phyloP scores from a whole-genome alignment of 768 basidiomycete species.

The Cantharellus anzutake region DNA sequence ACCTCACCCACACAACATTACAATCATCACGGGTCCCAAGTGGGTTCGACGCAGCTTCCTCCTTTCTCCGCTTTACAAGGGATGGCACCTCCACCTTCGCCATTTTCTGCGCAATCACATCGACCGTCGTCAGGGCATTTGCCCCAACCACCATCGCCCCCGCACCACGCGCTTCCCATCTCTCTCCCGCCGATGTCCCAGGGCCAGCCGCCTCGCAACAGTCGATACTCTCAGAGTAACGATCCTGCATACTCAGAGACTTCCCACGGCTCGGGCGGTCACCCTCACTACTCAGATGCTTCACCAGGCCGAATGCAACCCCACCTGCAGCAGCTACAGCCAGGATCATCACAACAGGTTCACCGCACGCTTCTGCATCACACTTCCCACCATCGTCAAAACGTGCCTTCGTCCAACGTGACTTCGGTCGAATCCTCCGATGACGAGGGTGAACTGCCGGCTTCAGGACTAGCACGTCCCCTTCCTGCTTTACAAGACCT shows the following conservation, averaged over 20 bases:
- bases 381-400: slow-evolving; percentile 13
- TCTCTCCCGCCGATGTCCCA: too few relatives aligned
- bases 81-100: neutral
- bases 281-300: too few relatives aligned
- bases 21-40: neutral
- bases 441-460: slow-evolving; percentile 49
- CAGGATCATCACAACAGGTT: neutral
- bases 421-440: slow-evolving; percentile 72
- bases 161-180: neutral
- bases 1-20: too few relatives aligned
- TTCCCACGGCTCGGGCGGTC: too few relatives aligned
- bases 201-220: too few relatives aligned
- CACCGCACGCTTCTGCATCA: neutral
- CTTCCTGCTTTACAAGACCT: slow-evolving; percentile 39
- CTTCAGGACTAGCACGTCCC: slow-evolving; percentile 65
- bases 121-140: neutral
- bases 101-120: neutral
- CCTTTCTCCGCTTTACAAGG: neutral
- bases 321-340: too few relatives aligned
- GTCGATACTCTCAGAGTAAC: too few relatives aligned
- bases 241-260: too few relatives aligned
- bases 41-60: neutral
- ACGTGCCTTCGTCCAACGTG: slow-evolving; percentile 39
- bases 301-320: too few relatives aligned
- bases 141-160: neutral